Base-by-base conservation (phyloP, 257 asterid species). In the Plantago elongata region DNA sequence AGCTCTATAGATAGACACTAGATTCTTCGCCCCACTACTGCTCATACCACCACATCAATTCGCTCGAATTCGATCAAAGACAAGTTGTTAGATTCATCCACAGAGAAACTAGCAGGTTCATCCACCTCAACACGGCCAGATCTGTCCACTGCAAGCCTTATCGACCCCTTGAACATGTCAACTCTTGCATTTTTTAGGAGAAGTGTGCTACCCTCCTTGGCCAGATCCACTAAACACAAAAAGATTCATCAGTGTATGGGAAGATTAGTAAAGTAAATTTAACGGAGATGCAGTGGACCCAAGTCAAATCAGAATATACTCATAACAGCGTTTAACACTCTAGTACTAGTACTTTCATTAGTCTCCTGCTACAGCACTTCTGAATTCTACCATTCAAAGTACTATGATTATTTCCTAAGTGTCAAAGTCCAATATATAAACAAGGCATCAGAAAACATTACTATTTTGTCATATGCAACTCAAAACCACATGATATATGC, bases 151-250 rank as follows among this genome's bases (percentile, higher is more conserved):
- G 82, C 88, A 15, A 87, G 80, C 82, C 95, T 82, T 94, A 87
- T 87, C 5, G 94, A 82, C 64, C 95, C 95, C 74, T 87, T 87
- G 82, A 84, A 84, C 85, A 86, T 80, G 81, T 87, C 95, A 0
- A 87, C 70, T 69, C 66, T 87, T 12, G 94, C 95, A 45, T 87
- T 87, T 30, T 86, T 51, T 51, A 87, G 80, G 66, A 72, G 62
- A 8, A 87, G 68, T 4, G 95, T 87, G 68, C 61, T 78, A 2
- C 90, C 91, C 63, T 84, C 90, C 70, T 80, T 83, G 37, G 83
- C 84, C 69, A 80, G 61, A 61, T 87, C 95, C 75, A 87, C 95
- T 87, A 51, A 11, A 62, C 34, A 77, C 8, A 51, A 30, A 62
- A 29, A 40, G 56, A 54, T 54, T 27, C n/a, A 45, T 63, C 51